phyloP scores from a whole-genome alignment of 306 rosid genomes.

The Heteromeles arbutifolia region DNA sequence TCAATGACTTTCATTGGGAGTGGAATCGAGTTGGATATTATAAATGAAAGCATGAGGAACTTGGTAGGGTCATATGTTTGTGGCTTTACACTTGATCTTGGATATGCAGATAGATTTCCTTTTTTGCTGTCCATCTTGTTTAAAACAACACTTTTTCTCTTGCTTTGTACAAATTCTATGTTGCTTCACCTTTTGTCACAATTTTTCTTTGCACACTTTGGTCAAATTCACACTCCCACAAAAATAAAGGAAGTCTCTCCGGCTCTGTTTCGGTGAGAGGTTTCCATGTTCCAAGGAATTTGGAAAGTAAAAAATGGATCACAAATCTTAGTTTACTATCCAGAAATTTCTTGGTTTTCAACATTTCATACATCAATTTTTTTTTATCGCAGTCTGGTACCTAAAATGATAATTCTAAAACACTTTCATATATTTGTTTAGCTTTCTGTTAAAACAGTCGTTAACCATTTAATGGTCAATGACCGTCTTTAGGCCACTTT shows the following conservation, averaged over 20 bases:
- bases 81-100: background rate
- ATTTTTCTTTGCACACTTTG: background rate
- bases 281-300: too few relatives aligned
- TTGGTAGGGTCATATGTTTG: background rate
- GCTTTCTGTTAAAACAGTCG: too few relatives aligned
- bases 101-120: background rate
- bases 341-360: too few relatives aligned
- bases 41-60: background rate
- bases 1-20: background rate
- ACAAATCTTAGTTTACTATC: too few relatives aligned
- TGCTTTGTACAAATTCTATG: background rate
- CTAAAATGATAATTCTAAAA: too few relatives aligned
- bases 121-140: background rate
- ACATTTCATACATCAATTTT: too few relatives aligned
- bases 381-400: too few relatives aligned
- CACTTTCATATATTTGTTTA: too few relatives aligned
- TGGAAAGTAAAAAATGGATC: too few relatives aligned
- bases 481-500: too few relatives aligned
- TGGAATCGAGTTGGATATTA: background rate
- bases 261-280: too few relatives aligned
- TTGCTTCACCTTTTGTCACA: background rate
- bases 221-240: background rate
- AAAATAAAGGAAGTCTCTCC: background rate
- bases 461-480: too few relatives aligned
- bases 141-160: background rate